Base-by-base conservation (phyloP, 805 yeast species). In the Lachancea meyersii region DNA sequence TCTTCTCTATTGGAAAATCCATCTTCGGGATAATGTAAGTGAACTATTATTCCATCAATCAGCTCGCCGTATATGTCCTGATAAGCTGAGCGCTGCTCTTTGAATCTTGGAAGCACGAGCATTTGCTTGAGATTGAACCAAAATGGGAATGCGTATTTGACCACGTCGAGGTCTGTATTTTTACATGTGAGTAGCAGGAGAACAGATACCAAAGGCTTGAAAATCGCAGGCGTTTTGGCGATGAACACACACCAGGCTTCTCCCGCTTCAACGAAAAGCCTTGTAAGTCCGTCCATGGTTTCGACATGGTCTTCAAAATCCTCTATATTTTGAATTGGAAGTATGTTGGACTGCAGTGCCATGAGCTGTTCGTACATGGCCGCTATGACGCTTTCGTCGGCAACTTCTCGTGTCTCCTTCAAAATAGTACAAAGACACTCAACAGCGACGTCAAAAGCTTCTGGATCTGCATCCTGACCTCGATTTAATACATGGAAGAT, bases 191-290 rank as follows among this genome's bases (percentile, higher is more conserved):
- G 76, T 48, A 80, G 77, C 34, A 87, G 70, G 18, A 91, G 63
- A 5, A 86, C 77, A 45, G 77, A 80, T 16, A 89, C 89, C 54
- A 93, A 66, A 1, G 84, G 83, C 49, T 76, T 73, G 65, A 85
- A 89, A 35, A 75, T 73, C 35, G 64, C 64, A 0, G 97, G 93
- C 41, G 74, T 68, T 52, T 78, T 78, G 5, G 91, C 87, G 39
- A 93, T 79, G 26, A 85, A 69, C 26, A 85, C 84, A 63, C 87
- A 93, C 98, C 98, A 93, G 1, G 95, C 76, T 64, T 88, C 97
- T 44, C 95, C 96, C 1, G 97, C 95, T 53, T 88, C 95, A 5
- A 88, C 85, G 60, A 84, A 86, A 33, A 93, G 61, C 54, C 93
- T 73, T 0, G 95, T 77, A 41, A 85, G 67, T 11, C 84, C 79